phyloP scores from a whole-genome alignment of 2,329 filamentous ascomycete genomes.

The Colletotrichum sp. region DNA sequence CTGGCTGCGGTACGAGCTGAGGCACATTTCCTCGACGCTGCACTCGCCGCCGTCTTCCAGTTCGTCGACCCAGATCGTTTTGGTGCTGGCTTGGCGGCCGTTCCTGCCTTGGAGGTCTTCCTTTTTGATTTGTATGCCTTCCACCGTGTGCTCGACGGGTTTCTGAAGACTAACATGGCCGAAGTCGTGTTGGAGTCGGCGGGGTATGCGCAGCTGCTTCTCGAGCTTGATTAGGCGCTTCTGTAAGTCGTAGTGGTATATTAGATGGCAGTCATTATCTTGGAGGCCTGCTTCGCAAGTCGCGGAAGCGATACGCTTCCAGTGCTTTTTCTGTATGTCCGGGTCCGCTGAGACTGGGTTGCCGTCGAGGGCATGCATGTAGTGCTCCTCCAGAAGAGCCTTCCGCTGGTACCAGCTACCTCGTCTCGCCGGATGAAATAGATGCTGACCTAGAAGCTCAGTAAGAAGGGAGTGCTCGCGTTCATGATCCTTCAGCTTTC shows the following conservation, averaged over 20 bases:
- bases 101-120: conserved; percentile 48
- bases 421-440: conserved; percentile 85
- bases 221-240: conserved; percentile 94
- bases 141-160: conserved; percentile 75
- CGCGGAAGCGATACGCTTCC: conserved; percentile 75
- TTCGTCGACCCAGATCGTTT: conserved; percentile 90
- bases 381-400: conserved; percentile 92
- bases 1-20: conserved; percentile 80
- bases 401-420: conserved; percentile 97
- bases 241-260: conserved; percentile 93
- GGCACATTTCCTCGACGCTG: conserved; percentile 91
- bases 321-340: conserved; percentile 75
- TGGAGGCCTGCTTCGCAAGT: conserved; percentile 90
- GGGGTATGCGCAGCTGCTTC: conserved; percentile 79
- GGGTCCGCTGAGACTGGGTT: conserved; percentile 37
- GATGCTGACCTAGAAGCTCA: conserved; percentile 77
- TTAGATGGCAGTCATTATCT: conserved; percentile 87
- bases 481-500: conserved; percentile 79
- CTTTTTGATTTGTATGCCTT: conserved; percentile 79
- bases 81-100: conserved; percentile 56
- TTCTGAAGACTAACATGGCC: conserved; percentile 80
- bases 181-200: conserved; percentile 91
- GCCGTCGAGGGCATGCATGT: conserved; percentile 73
- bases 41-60: conserved; percentile 73
- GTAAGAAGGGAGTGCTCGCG: conserved; percentile 76